These are phyloP conservation scores for Ceriops zippeliana DNA, from an alignment of 345 rosid species.

Conservation along the genomic window DNA sequence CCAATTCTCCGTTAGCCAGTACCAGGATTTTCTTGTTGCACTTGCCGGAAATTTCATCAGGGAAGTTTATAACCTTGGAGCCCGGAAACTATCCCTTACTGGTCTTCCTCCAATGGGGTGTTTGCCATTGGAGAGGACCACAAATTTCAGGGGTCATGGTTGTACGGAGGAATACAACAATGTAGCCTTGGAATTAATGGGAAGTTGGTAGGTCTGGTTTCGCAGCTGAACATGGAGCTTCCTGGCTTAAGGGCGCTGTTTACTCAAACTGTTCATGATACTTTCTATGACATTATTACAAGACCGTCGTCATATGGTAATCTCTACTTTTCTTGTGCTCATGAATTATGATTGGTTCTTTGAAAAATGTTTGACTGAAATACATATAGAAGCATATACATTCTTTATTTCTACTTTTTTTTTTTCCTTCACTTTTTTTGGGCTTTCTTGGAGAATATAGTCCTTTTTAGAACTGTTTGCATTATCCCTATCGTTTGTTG, in stretches of 20 bases:
- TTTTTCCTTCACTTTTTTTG: no score
- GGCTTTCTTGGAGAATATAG: no score
- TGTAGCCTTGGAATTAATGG: constrained; percentile 59
- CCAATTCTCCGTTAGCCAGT: constrained; percentile 41
- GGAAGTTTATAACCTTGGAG: constrained; percentile 62
- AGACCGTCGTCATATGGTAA: constrained; percentile 43
- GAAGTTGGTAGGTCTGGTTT: constrained; percentile 35
- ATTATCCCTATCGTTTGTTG: no score
- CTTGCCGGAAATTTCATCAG: constrained; percentile 50
- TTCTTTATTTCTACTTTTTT: no score
- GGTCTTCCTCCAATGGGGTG: constrained; percentile 90
- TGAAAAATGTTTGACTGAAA: no score
- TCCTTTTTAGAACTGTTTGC: no score
- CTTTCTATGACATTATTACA: constrained; percentile 42
- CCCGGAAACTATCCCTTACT: constrained; percentile 45
- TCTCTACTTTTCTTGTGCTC: neutral
- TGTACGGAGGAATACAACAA: constrained; percentile 58
- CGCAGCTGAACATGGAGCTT: constrained; percentile 43
- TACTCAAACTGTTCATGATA: constrained; percentile 39
- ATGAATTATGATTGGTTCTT: no score
- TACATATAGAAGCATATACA: no score
- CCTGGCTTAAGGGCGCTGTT: constrained; percentile 43
- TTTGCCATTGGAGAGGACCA: constrained; percentile 74
- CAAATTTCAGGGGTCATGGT: constrained; percentile 38
- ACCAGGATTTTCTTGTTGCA: constrained; percentile 52